Evolutionary conservation across 139 green algal genomes (phyloP).

Genomic region (Chlamydomonas asymmetrica): DNA sequence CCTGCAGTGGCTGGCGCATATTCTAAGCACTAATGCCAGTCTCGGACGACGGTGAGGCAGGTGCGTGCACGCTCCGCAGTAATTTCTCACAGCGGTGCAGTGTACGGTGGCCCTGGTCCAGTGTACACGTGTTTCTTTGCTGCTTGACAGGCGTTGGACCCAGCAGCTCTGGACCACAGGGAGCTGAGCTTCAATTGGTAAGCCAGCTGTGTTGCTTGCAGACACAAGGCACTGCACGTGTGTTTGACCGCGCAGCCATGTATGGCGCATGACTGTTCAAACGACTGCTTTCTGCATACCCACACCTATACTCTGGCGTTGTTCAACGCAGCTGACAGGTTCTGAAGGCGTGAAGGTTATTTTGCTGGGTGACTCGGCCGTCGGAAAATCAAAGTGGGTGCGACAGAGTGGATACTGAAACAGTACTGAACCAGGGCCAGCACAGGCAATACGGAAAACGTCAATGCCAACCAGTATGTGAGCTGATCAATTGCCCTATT

Average conservation of each 20-base stretch:
- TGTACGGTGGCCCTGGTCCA: not conserved
- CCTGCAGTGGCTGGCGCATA: too few relatives aligned
- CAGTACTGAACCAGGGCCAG: too few relatives aligned
- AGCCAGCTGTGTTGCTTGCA: too few relatives aligned
- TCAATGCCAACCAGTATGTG: too few relatives aligned
- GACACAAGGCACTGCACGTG: too few relatives aligned
- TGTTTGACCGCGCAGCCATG: too few relatives aligned
- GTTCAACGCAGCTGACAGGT: slow-evolving; percentile 55
- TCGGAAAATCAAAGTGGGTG: slow-evolving; percentile 70
- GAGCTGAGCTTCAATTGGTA: slow-evolving; percentile 52
- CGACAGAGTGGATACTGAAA: too few relatives aligned
- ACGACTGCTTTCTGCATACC: too few relatives aligned
- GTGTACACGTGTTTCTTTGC: not conserved
- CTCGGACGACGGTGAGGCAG: not conserved
- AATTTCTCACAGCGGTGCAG: not conserved
- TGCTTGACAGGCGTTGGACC: slow-evolving; percentile 14
- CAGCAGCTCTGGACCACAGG: slow-evolving; percentile 36
- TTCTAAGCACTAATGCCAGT: not conserved
- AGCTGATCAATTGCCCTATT: not conserved
- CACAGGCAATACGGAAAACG: too few relatives aligned
- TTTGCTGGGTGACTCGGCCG: slow-evolving; percentile 66
- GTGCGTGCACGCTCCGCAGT: not conserved
- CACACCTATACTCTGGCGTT: too few relatives aligned
- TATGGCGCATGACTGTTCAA: not conserved
- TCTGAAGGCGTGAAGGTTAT: slow-evolving; percentile 61